Conservation (phyloP, 2,329 filamentous ascomycete genomes). For the Gnomoniopsis sp. region DNA sequence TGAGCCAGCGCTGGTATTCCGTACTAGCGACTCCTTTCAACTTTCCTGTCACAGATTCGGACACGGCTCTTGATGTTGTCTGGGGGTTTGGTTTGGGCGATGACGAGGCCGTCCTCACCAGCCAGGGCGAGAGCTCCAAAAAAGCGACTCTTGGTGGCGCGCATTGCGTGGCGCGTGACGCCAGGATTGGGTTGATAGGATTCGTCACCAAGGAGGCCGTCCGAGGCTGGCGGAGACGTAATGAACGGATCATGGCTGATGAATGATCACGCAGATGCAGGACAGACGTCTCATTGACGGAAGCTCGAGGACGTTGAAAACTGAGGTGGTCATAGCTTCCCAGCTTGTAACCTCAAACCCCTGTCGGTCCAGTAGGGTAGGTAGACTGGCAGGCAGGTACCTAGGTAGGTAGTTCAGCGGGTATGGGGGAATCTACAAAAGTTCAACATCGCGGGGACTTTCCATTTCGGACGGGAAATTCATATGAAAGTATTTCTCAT, state of each 20-base stretch:
- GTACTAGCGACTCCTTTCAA: background rate
- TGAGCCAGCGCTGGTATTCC: background rate
- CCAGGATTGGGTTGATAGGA: background rate
- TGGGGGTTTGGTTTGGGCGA: conserved; percentile 1
- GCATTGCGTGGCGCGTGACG: background rate
- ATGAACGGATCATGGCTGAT: conserved; percentile 10
- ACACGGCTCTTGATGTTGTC: background rate
- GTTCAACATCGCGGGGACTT: background rate
- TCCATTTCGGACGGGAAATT: background rate
- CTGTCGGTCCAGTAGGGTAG: background rate
- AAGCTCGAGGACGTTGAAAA: background rate
- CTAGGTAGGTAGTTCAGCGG: no score
- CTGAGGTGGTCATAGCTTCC: conserved; percentile 11
- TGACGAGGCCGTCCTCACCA: conserved; percentile 10
- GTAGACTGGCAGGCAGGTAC: no score
- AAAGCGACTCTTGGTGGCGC: background rate
- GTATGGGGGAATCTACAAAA: no score
- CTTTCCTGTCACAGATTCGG: background rate
- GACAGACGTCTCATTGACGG: background rate
- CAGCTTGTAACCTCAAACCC: background rate
- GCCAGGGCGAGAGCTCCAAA: background rate
- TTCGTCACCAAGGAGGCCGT: background rate
- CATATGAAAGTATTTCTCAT: background rate
- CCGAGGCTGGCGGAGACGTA: background rate
- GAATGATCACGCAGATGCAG: background rate